Percentiles rank a stretch among this genome's conserved stretches.
These are phyloP conservation scores for Plasmodium ovale DNA, from an alignment of 169 alveolate species.

Conservation along the genomic window DNA sequence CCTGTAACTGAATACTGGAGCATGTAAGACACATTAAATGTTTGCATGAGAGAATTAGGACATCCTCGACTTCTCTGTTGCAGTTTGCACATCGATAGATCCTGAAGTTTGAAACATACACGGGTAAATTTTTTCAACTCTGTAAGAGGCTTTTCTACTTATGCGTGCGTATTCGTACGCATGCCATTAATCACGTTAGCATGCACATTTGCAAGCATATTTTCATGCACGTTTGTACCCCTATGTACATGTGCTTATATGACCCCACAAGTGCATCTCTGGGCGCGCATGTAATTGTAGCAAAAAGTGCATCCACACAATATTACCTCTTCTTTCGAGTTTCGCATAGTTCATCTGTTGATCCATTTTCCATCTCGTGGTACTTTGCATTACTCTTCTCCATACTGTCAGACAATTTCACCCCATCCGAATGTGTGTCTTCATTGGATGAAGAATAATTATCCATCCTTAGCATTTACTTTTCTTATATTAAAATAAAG, in stretches of 20 bases:
- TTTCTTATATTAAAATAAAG: slow-evolving; percentile 6
- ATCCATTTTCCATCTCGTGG: not conserved
- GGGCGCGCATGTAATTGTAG: not conserved
- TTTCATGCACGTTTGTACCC: too few relatives aligned
- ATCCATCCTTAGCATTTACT: slow-evolving; percentile 30
- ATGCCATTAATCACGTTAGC: too few relatives aligned
- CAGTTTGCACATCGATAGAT: slow-evolving; percentile 42
- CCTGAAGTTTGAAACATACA: slow-evolving; percentile 1
- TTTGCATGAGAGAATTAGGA: slow-evolving; percentile 46
- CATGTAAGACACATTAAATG: slow-evolving; percentile 64
- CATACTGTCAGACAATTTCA: not conserved
- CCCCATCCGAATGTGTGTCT: slow-evolving; percentile 14
- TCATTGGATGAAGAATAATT: slow-evolving; percentile 3
- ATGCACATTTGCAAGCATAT: too few relatives aligned
- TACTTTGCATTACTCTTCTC: not conserved
- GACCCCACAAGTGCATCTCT: too few relatives aligned
- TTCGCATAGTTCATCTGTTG: slow-evolving; percentile 18
- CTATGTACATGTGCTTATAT: not conserved
- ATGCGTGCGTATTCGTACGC: not conserved
- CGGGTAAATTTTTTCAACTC: too few relatives aligned
- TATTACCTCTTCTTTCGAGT: slow-evolving; percentile 32
- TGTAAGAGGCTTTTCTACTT: too few relatives aligned
- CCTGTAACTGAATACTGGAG: slow-evolving; percentile 40
- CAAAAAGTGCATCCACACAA: not conserved
- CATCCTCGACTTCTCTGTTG: slow-evolving; percentile 61